Evolutionary conservation across 192 early-diverging fungal genomes (phyloP).

Genomic region (Coemansia sp.): DNA sequence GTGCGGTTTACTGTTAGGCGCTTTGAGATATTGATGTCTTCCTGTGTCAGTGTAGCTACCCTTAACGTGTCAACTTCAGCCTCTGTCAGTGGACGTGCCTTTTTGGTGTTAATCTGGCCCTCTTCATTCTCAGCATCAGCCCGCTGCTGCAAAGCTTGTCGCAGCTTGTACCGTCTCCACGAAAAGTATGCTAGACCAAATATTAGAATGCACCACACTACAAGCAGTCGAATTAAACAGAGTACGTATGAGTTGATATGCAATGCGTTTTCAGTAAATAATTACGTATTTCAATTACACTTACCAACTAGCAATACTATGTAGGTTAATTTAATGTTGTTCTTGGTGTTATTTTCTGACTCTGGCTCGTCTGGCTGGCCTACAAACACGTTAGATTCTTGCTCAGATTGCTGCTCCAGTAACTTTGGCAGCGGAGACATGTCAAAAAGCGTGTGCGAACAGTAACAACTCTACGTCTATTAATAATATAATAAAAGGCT

Average conservation of each 20-base stretch:
- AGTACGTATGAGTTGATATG: too few species aligned
- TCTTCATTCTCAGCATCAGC: not conserved
- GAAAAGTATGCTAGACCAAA: not conserved
- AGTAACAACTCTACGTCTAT: not conserved
- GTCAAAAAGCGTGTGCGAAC: not conserved
- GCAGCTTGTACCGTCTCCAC: not conserved
- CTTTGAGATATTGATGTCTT: slow-evolving; percentile 32
- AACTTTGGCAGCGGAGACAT: not conserved
- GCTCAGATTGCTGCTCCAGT: not conserved
- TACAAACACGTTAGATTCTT: not conserved
- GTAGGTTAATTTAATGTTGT: slow-evolving; percentile 15
- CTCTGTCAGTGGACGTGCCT: slow-evolving; percentile 12
- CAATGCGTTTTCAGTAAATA: too few species aligned
- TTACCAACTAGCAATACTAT: slow-evolving; percentile 13
- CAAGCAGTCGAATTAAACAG: not conserved
- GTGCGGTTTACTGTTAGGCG: slow-evolving; percentile 14
- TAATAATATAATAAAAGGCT: not conserved
- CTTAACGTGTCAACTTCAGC: slow-evolving; percentile 21
- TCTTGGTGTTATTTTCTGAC: not conserved
- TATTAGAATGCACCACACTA: slow-evolving; percentile 1
- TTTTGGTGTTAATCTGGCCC: not conserved
- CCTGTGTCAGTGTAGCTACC: slow-evolving; percentile 19
- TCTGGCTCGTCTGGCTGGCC: not conserved
- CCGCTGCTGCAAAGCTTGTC: not conserved
- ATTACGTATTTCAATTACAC: not conserved